These are phyloP conservation scores for Beauveria pseudobassiana DNA, from an alignment of 2,329 filamentous ascomycete genomes.

Conservation along the genomic window DNA sequence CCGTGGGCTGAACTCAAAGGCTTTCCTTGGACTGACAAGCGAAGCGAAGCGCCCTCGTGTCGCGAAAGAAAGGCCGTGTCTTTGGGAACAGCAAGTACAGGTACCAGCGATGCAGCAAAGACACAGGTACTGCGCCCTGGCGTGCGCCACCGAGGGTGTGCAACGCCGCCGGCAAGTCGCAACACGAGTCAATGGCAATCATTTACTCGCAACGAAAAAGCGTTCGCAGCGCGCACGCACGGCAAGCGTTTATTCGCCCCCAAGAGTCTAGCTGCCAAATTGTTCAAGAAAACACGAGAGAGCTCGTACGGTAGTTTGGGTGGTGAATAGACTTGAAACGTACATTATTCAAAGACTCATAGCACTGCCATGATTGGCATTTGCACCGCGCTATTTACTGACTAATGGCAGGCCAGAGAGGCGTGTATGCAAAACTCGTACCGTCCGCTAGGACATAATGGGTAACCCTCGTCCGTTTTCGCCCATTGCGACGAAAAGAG, in stretches of 20 bases:
- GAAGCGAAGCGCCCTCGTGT: neutral
- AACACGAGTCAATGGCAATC: neutral
- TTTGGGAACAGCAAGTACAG: neutral
- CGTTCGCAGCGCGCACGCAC: neutral
- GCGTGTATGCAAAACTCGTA: neutral
- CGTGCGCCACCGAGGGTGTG: neutral
- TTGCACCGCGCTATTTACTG: neutral
- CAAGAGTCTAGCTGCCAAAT: neutral
- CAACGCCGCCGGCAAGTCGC: neutral
- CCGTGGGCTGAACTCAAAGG: neutral
- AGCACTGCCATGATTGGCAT: neutral
- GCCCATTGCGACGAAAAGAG: neutral
- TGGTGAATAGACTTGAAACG: neutral
- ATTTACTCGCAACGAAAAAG: neutral
- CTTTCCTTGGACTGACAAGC: neutral
- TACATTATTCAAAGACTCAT: neutral
- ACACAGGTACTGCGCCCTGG: neutral
- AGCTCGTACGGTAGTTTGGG: neutral
- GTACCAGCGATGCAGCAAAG: neutral
- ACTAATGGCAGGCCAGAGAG: conserved; percentile 4
- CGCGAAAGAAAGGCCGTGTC: too few species aligned
- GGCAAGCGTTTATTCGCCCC: too few species aligned
- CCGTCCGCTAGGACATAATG: conserved; percentile 1
- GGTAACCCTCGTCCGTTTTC: conserved; percentile 7
- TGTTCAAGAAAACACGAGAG: neutral